These are phyloP conservation scores for Volvariella surrecta DNA, from an alignment of 1,284 basidiomycete genomes.

Conservation along the genomic window DNA sequence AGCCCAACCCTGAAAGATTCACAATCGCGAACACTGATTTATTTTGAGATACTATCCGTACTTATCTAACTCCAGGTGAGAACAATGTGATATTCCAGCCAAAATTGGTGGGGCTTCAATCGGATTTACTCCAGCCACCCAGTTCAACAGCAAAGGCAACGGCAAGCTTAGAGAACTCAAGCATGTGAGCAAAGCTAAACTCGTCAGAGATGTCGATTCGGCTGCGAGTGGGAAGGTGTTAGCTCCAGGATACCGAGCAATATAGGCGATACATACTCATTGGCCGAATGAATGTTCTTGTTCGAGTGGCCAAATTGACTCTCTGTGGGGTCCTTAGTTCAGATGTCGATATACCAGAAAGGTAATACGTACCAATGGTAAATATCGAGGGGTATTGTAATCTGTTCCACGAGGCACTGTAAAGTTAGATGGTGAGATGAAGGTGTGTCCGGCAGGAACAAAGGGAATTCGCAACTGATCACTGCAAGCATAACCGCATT, in stretches of 20 bases:
- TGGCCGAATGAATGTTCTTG: constrained; percentile 73
- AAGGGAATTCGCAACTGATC: constrained; percentile 57
- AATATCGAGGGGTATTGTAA: constrained; percentile 81
- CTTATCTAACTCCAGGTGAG: too few relatives aligned
- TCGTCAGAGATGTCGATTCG: constrained; percentile 79
- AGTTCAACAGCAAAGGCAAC: constrained; percentile 82
- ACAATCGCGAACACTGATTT: too few relatives aligned
- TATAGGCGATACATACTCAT: constrained; percentile 50
- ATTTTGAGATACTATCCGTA: too few relatives aligned
- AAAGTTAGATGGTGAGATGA: constrained; percentile 13
- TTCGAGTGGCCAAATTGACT: constrained; percentile 70
- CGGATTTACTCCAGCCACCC: constrained; percentile 40
- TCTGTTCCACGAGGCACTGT: constrained; percentile 77
- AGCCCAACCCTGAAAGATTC: constrained; percentile 11
- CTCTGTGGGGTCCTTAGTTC: constrained; percentile 34
- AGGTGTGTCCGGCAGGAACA: constrained; percentile 21
- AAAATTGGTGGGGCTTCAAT: neutral
- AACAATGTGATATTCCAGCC: too few relatives aligned
- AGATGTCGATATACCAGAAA: constrained; percentile 10
- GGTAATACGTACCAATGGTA: constrained; percentile 62
- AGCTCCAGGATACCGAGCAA: constrained; percentile 6
- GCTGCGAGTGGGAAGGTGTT: constrained; percentile 27
- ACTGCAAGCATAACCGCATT: constrained; percentile 93
- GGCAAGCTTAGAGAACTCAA: constrained; percentile 86
- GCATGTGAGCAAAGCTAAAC: constrained; percentile 79